Conservation (phyloP, 2,329 filamentous ascomycete species). For the Fusarium sp. region DNA sequence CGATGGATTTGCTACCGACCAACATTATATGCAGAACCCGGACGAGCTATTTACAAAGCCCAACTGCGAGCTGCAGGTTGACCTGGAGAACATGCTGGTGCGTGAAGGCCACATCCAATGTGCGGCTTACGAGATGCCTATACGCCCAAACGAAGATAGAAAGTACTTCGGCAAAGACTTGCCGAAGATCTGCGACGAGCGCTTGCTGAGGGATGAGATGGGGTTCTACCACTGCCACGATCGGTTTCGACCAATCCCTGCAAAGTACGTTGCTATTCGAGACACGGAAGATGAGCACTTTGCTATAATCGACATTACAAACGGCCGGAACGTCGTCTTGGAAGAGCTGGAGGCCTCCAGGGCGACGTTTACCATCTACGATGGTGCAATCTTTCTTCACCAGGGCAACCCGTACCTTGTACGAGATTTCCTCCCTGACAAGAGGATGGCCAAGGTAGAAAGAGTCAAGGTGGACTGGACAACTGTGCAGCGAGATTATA, state of each 20-base stretch:
- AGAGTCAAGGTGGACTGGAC: slow-evolving; percentile 95
- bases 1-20: slow-evolving; percentile 90
- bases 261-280: slow-evolving; percentile 85
- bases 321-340: slow-evolving; percentile 84
- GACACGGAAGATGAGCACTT: slow-evolving; percentile 93
- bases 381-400: slow-evolving; percentile 96
- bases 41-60: slow-evolving; percentile 93
- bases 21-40: slow-evolving; percentile 97
- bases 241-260: slow-evolving; percentile 87
- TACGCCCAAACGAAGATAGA: slow-evolving; percentile 80
- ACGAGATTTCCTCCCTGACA: slow-evolving; percentile 85
- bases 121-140: slow-evolving; percentile 94
- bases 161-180: slow-evolving; percentile 85
- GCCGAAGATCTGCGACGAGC: slow-evolving; percentile 76
- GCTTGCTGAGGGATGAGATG: slow-evolving; percentile 78
- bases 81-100: slow-evolving; percentile 91
- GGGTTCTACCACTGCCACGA: slow-evolving; percentile 93
- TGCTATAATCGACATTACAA: slow-evolving; percentile 89
- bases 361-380: slow-evolving; percentile 96
- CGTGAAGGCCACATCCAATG: slow-evolving; percentile 96
- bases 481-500: slow-evolving; percentile 91
- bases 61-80: slow-evolving; percentile 89
- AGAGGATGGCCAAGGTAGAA: slow-evolving; percentile 87
- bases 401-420: slow-evolving; percentile 95
- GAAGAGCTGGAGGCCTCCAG: slow-evolving; percentile 96